These are phyloP conservation scores for Gracilaria caudata DNA, from an alignment of 23 red algal species.

Conservation along the genomic window DNA sequence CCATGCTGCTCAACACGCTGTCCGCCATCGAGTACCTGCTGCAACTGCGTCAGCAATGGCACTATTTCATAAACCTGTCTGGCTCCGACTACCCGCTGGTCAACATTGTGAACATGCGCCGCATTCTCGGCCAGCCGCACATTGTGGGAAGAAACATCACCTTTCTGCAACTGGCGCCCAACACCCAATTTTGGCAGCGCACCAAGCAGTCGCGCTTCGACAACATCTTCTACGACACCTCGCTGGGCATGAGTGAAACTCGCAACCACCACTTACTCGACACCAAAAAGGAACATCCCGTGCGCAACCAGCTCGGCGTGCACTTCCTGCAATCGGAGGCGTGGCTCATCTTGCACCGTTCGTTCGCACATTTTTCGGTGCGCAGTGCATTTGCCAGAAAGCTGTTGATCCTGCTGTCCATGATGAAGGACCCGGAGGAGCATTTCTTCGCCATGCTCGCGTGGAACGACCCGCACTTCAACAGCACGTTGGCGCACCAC, in stretches of 20 bases:
- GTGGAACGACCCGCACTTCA: slow-evolving; percentile 48
- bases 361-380: slow-evolving; percentile 46
- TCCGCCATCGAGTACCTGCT: slow-evolving; percentile 62
- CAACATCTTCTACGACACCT: slow-evolving; percentile 24
- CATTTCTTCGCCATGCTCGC: slow-evolving; percentile 75
- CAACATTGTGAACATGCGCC: slow-evolving; percentile 39
- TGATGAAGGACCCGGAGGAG: slow-evolving; percentile 49
- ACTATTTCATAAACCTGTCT: slow-evolving; percentile 80
- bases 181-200: not conserved
- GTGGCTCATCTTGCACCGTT: slow-evolving; percentile 73
- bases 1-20: slow-evolving; percentile 84
- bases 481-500: slow-evolving; percentile 45
- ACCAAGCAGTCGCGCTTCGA: slow-evolving; percentile 42
- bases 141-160: slow-evolving; percentile 15
- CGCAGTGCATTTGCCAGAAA: slow-evolving; percentile 12
- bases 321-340: slow-evolving; percentile 57
- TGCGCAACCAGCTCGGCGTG: not conserved
- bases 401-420: slow-evolving; percentile 39
- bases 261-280: not conserved
- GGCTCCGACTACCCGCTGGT: slow-evolving; percentile 82
- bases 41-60: slow-evolving; percentile 17
- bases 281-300: not conserved
- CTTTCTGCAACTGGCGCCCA: slow-evolving; percentile 43
- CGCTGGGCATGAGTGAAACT: not conserved
- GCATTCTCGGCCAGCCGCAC: slow-evolving; percentile 42